These are phyloP conservation scores for Mycena kentingensis DNA, from an alignment of 768 basidiomycete species.

Conservation along the genomic window DNA sequence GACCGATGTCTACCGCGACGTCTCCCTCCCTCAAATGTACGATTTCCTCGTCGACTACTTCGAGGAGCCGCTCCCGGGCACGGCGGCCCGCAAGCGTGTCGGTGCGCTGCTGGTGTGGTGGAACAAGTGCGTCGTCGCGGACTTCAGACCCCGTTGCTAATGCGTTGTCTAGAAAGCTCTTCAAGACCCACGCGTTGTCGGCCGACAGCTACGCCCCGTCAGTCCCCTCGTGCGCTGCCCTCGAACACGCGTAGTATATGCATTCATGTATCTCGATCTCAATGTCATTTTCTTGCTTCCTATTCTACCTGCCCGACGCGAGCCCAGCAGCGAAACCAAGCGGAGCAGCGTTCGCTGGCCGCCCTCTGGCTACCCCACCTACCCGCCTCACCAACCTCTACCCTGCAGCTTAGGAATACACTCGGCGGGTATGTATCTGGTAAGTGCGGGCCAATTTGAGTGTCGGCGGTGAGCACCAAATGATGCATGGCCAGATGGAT, in stretches of 20 bases:
- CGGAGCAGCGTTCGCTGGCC: no score
- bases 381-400: background rate
- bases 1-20: background rate
- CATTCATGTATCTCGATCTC: no score
- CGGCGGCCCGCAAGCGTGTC: background rate
- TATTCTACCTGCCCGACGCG: no score
- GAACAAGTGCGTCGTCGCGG: slow-evolving; percentile 6
- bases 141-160: background rate
- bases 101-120: slow-evolving; percentile 11
- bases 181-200: background rate
- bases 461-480: background rate
- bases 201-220: background rate
- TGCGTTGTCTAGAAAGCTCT: background rate
- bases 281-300: no score
- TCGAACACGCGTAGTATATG: no score
- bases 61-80: background rate
- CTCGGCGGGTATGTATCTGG: background rate
- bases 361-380: no score
- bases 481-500: background rate
- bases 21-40: slow-evolving; percentile 7
- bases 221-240: no score
- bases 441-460: background rate
- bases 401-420: background rate
- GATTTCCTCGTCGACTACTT: slow-evolving; percentile 16
- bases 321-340: no score